Percentiles rank a stretch among this genome's conserved stretches.
Conservation (phyloP, 176 grass and related monocot species). For the Oryza coarctata region DNA sequence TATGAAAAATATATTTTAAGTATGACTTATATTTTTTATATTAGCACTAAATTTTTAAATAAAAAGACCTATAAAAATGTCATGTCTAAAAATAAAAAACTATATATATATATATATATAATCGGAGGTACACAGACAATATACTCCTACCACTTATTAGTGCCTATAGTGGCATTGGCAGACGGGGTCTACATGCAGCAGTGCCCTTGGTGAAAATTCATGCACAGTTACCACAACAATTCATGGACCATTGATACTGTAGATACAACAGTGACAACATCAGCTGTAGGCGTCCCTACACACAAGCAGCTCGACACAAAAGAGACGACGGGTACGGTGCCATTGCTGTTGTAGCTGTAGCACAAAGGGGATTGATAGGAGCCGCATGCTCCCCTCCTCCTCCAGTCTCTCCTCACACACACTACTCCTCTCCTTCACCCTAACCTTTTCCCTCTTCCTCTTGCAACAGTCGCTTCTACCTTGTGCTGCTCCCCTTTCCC, state of each 20-base stretch:
- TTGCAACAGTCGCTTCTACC: neutral
- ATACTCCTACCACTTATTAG: neutral
- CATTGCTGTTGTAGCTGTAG: conserved; percentile 49
- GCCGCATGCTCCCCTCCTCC: conserved; percentile 14
- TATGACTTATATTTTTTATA: no score
- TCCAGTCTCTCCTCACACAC: neutral
- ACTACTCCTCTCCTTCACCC: neutral
- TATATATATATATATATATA: no score
- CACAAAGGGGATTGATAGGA: conserved; percentile 47
- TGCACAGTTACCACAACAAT: neutral
- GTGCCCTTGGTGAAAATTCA: neutral
- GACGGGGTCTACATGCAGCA: neutral
- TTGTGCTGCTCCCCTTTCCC: conserved; percentile 9
- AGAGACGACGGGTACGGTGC: conserved; percentile 20
- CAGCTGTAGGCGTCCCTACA: neutral
- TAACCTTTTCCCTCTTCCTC: neutral
- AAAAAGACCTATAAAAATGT: no score
- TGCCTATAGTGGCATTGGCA: neutral
- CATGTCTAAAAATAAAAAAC: no score
- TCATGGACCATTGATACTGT: neutral
- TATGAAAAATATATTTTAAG: no score
- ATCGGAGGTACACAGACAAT: no score
- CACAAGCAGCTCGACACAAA: conserved; percentile 12
- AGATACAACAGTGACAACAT: neutral
- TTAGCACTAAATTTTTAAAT: no score